These are phyloP conservation scores for Rostrohypoxylon terebratum DNA, from an alignment of 495 filamentous ascomycete genomes.

Conservation along the genomic window DNA sequence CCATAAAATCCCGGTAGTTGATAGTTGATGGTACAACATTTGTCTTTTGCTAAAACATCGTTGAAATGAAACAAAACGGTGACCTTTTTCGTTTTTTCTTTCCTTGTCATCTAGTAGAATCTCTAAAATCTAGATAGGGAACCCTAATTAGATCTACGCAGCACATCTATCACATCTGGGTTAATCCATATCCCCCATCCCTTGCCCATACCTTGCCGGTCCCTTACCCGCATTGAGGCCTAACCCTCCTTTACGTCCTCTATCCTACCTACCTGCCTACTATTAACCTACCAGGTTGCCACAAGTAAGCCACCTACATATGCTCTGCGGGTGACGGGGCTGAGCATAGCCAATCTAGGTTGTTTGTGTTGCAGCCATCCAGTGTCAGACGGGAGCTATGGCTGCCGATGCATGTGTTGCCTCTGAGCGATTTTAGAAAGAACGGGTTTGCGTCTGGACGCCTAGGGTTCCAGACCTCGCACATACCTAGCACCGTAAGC, in stretches of 20 bases:
- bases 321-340: constrained; percentile 9
- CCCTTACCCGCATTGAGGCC: constrained; percentile 26
- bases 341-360: constrained; percentile 1
- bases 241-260: constrained; percentile 1
- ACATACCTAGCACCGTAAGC: constrained; percentile 18
- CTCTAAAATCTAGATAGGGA: neutral
- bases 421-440: constrained; percentile 33
- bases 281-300: neutral
- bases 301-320: constrained; percentile 18
- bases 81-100: constrained; percentile 20
- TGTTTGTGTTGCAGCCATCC: neutral
- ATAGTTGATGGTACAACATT: constrained; percentile 26
- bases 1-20: constrained; percentile 33
- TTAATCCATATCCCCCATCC: too few relatives aligned
- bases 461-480: constrained; percentile 3
- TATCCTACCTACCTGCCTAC: too few relatives aligned
- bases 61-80: constrained; percentile 15
- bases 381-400: neutral
- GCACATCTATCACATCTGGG: constrained; percentile 29
- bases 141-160: constrained; percentile 13
- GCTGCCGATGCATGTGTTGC: constrained; percentile 25
- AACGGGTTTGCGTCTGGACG: constrained; percentile 7
- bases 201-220: constrained; percentile 1
- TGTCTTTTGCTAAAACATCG: neutral
- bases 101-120: constrained; percentile 3